Evolutionary conservation across 192 early-diverging fungal genomes (phyloP).

Genomic region (Backusella westeae): DNA sequence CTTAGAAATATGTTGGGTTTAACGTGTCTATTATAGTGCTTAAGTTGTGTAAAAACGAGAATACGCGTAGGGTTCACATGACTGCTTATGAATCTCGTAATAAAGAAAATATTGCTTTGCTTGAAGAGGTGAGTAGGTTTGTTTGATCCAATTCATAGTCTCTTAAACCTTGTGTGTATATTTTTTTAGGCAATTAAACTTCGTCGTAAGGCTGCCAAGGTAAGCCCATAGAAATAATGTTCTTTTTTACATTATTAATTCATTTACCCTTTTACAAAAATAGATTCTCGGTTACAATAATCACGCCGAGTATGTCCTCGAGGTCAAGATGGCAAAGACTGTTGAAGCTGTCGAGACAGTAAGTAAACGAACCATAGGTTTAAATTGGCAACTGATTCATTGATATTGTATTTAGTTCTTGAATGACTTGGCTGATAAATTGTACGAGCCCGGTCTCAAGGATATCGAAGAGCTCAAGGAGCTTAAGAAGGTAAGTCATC

Average conservation of each 20-base stretch:
- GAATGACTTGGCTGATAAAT: conserved; percentile 52
- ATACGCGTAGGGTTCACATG: conserved; percentile 50
- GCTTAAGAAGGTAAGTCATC: conserved; percentile 52
- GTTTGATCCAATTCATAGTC: not conserved
- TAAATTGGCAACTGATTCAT: not conserved
- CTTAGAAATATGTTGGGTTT: not conserved
- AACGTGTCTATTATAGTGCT: conserved; percentile 31
- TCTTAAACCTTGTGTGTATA: not conserved
- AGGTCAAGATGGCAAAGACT: conserved; percentile 81
- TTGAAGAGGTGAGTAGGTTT: conserved; percentile 49
- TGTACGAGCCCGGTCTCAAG: conserved; percentile 53
- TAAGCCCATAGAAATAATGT: conserved; percentile 20
- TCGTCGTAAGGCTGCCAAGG: conserved; percentile 37
- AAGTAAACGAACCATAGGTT: not conserved
- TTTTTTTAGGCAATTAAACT: conserved; percentile 34
- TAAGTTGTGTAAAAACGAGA: conserved; percentile 49
- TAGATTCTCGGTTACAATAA: conserved; percentile 66
- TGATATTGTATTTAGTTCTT: conserved; percentile 52
- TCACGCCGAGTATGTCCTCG: conserved; percentile 72
- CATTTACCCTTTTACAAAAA: conserved; percentile 37
- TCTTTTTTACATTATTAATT: conserved; percentile 26
- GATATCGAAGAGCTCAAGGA: conserved; percentile 62
- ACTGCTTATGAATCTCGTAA: conserved; percentile 56
- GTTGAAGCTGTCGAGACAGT: conserved; percentile 53
- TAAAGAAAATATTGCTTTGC: conserved; percentile 55